phyloP scores from a whole-genome alignment of 2,329 filamentous ascomycete species.

The Chaetomiaceae sp. region DNA sequence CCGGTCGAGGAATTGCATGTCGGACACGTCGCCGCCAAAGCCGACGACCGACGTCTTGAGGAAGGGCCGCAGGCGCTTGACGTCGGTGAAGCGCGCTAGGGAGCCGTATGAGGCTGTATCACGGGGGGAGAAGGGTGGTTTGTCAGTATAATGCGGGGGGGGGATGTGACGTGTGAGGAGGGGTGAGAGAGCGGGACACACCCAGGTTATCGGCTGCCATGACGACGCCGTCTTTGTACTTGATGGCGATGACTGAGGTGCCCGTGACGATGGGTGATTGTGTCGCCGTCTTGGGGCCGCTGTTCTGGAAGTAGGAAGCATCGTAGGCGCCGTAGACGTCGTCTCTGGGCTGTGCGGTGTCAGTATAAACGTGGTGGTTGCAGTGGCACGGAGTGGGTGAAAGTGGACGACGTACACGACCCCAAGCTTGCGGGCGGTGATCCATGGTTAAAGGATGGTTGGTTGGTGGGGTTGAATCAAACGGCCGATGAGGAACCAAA shows the following conservation, averaged over 20 bases:
- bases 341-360: slow-evolving; percentile 71
- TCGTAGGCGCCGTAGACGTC: slow-evolving; percentile 96
- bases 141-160: neutral
- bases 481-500: neutral
- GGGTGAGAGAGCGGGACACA: slow-evolving; percentile 39
- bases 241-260: slow-evolving; percentile 90
- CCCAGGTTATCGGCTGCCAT: slow-evolving; percentile 96
- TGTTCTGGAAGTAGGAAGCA: slow-evolving; percentile 70
- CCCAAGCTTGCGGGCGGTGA: slow-evolving; percentile 69
- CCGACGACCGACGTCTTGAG: slow-evolving; percentile 80
- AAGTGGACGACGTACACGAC: slow-evolving; percentile 53
- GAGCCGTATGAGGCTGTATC: slow-evolving; percentile 92
- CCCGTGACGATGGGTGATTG: slow-evolving; percentile 92
- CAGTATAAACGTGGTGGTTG: neutral
- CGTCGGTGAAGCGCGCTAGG: slow-evolving; percentile 90
- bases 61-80: slow-evolving; percentile 90
- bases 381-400: neutral
- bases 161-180: slow-evolving; percentile 2
- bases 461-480: neutral
- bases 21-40: slow-evolving; percentile 94
- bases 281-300: slow-evolving; percentile 75
- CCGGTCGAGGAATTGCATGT: slow-evolving; percentile 98
- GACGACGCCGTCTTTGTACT: slow-evolving; percentile 94
- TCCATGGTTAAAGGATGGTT: slow-evolving; percentile 48
- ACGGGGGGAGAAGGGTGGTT: slow-evolving; percentile 9